Evolutionary conservation across 129 eudicot genomes (phyloP), one percentile per base, ranked within the genome.

Genomic region (Mikania micrantha): DNA sequence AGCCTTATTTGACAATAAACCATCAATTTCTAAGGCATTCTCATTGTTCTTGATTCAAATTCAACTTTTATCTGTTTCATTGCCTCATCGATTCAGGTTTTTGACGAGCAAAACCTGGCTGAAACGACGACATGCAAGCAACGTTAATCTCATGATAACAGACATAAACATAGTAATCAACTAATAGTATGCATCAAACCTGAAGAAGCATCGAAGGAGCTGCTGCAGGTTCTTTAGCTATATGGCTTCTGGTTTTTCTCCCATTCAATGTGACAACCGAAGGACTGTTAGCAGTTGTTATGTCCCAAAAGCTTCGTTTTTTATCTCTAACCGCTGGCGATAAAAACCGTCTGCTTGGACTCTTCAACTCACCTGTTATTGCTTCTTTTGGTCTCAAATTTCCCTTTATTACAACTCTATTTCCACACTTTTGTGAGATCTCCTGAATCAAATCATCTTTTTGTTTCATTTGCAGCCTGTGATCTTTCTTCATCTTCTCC

Each of bases 61-160:
- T 49, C 57, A 7, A 38, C 76, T 38, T 35, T 35, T 13, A 17
- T 61, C 38, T 48, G 73, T 35, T 62, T 69, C 79, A 75, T 15
- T 52, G 66, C 83, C 77, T 80, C 71, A 48, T 65, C 27, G 71
- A 63, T 59, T 81, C 78, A 1, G 72, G 77, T 64, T 75, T 85
- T 72, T 83, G 92, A 12, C 93, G 85, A 54, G 96, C 81, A 83
- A 89, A 89, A 52, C 96, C 96, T 38, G 96, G 96, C 93, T 89
- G 87, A 64, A 83, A 22, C 47, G 75, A 34, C 35, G 61, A 66
- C 36, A 75, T 72, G 73, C 70, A 80, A 74, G 70, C 53, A 77
- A 80, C 82, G 69, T 78, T 79, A 82, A 79, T 61, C 22, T 19
- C 24, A 56, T 47, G n/a, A n/a, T 15, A 17, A 49, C 64, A 22